Percentiles rank a stretch among this genome's conserved stretches.
Conservation (phyloP, 169 alveolate genomes). For the Sarcocystis neurona region DNA sequence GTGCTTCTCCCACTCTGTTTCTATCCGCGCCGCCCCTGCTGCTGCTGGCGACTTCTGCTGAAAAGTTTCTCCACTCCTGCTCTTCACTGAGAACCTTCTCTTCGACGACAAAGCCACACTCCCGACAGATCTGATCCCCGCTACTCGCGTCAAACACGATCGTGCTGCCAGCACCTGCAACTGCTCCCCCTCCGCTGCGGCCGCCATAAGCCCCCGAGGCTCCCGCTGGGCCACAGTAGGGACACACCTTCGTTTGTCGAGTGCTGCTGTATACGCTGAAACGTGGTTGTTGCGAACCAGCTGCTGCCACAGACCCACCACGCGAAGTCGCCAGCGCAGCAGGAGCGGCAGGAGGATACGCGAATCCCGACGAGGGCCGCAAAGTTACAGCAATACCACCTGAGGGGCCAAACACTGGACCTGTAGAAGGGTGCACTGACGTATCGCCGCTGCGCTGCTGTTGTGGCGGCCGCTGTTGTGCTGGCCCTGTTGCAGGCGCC, state of each 20-base stretch:
- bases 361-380: no score
- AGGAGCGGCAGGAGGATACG: no score
- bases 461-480: no score
- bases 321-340: neutral
- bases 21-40: slow-evolving; percentile 79
- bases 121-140: slow-evolving; percentile 86
- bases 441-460: no score
- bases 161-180: slow-evolving; percentile 25
- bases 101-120: slow-evolving; percentile 86
- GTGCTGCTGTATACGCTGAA: slow-evolving; percentile 33
- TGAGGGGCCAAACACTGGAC: no score
- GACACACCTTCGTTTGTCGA: slow-evolving; percentile 3
- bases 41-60: slow-evolving; percentile 67
- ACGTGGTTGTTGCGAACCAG: slow-evolving; percentile 9
- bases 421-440: no score
- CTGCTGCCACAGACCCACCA: neutral
- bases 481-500: no score
- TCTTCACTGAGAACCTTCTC: slow-evolving; percentile 81
- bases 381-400: no score
- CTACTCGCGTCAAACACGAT: slow-evolving; percentile 53
- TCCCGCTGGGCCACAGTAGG: slow-evolving; percentile 23
- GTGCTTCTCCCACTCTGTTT: slow-evolving; percentile 86
- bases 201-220: no score
- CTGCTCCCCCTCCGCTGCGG: no score
- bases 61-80: slow-evolving; percentile 90